phyloP scores from a whole-genome alignment of 768 basidiomycete species.

The Kwoniella sp. region DNA sequence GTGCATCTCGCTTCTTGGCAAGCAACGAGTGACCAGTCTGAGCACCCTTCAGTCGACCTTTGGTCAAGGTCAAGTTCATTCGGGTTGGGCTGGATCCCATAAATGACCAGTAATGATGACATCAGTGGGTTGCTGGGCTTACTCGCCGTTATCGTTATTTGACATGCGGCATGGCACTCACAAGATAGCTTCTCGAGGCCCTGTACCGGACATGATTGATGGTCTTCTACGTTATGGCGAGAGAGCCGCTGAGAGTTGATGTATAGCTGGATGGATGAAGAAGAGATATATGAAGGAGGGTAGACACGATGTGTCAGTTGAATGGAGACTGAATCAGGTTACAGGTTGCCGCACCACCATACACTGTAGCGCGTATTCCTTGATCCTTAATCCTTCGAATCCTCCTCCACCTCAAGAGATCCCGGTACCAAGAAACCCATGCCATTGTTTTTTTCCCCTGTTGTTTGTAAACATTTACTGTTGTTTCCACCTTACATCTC shows the following conservation, averaged over 20 bases:
- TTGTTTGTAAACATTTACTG: conserved; percentile 6
- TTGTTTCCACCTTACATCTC: conserved; percentile 1
- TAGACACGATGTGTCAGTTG: neutral
- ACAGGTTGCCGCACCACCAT: neutral
- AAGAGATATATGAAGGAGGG: neutral
- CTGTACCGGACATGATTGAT: conserved; percentile 80
- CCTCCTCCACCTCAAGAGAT: conserved; percentile 14
- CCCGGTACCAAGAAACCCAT: too few relatives aligned
- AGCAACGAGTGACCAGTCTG: conserved; percentile 93
- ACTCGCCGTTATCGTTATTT: too few relatives aligned
- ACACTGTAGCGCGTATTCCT: neutral
- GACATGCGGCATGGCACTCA: conserved; percentile 32
- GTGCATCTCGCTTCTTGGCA: conserved; percentile 96
- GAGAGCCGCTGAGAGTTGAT: too few relatives aligned
- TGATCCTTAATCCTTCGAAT: too few relatives aligned
- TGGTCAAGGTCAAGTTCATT: conserved; percentile 92
- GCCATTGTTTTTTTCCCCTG: too few relatives aligned
- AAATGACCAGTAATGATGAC: neutral
- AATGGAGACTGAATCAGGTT: neutral
- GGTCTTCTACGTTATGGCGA: conserved; percentile 6
- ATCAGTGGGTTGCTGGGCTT: too few relatives aligned
- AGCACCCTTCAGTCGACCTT: conserved; percentile 73
- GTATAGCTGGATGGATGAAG: conserved; percentile 5
- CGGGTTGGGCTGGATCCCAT: conserved; percentile 71
- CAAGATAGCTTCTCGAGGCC: conserved; percentile 84